Evolutionary conservation across 2,329 filamentous ascomycete species (phyloP).

Genomic region (Metarhizium album): DNA sequence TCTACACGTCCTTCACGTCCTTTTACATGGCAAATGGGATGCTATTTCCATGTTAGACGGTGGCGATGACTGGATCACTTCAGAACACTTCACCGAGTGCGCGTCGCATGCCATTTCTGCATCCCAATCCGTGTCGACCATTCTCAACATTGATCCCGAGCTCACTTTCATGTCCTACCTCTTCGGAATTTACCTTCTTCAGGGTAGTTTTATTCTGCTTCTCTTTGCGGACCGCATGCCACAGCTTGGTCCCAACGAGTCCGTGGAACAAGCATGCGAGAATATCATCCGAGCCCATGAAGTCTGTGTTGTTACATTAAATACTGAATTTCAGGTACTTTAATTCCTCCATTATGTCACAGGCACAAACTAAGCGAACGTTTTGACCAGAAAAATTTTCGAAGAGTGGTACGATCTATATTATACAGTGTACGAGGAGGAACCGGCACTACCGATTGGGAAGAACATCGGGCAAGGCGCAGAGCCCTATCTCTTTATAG

Average conservation of each 20-base stretch:
- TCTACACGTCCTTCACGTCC: slow-evolving; percentile 35
- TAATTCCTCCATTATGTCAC: neutral
- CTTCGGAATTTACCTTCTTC: slow-evolving; percentile 40
- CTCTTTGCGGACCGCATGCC: slow-evolving; percentile 39
- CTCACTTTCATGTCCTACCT: slow-evolving; percentile 41
- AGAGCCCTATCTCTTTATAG: slow-evolving; percentile 42
- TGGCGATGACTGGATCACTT: slow-evolving; percentile 37
- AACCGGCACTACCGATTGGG: slow-evolving; percentile 26
- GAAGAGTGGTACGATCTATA: slow-evolving; percentile 39
- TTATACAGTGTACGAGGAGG: slow-evolving; percentile 36
- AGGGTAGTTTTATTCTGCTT: slow-evolving; percentile 38
- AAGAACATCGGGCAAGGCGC: slow-evolving; percentile 33
- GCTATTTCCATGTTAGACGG: slow-evolving; percentile 38
- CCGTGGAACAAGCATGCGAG: slow-evolving; percentile 37
- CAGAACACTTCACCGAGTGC: slow-evolving; percentile 32
- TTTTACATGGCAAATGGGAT: slow-evolving; percentile 39
- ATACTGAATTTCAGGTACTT: slow-evolving; percentile 36
- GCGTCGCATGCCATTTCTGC: slow-evolving; percentile 36
- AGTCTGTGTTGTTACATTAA: slow-evolving; percentile 38
- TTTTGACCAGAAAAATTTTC: slow-evolving; percentile 36
- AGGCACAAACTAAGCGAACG: neutral
- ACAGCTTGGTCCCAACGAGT: slow-evolving; percentile 32
- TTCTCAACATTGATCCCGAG: slow-evolving; percentile 36
- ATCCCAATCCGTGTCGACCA: slow-evolving; percentile 32
- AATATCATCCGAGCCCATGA: slow-evolving; percentile 40